phyloP scores from a whole-genome alignment of 257 asterid genomes.

The Gardenia jasminoides region DNA sequence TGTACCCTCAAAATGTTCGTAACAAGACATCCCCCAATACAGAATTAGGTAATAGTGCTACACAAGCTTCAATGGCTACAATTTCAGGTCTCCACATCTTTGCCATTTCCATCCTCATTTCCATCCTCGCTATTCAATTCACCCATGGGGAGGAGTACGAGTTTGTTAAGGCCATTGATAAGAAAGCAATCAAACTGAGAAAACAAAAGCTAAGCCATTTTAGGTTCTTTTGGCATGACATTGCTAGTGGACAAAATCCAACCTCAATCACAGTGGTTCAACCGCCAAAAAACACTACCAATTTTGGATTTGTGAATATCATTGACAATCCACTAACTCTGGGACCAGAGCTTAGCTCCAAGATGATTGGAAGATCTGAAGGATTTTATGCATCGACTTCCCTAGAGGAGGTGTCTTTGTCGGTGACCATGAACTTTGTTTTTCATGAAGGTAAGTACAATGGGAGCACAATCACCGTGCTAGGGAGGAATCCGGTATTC shows the following conservation, averaged over 20 bases:
- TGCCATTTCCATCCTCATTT: background rate
- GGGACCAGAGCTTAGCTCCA: slow-evolving; percentile 44
- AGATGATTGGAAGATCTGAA: slow-evolving; percentile 50
- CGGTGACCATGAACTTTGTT: slow-evolving; percentile 58
- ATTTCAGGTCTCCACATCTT: background rate
- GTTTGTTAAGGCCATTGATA: no score
- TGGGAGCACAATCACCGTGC: slow-evolving; percentile 49
- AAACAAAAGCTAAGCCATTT: slow-evolving; percentile 38
- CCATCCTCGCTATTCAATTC: background rate
- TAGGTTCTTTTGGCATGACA: slow-evolving; percentile 50
- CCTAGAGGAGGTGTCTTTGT: slow-evolving; percentile 24
- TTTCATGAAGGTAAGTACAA: slow-evolving; percentile 49
- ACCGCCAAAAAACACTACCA: slow-evolving; percentile 3
- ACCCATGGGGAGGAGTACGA: background rate
- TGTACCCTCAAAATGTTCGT: no score
- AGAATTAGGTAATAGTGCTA: no score
- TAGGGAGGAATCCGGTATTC: slow-evolving; percentile 48
- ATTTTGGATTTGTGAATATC: slow-evolving; percentile 40
- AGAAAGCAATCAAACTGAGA: background rate
- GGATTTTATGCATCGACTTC: slow-evolving; percentile 55
- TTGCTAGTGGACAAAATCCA: slow-evolving; percentile 28
- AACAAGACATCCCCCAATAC: no score
- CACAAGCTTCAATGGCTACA: background rate
- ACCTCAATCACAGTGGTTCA: slow-evolving; percentile 31
- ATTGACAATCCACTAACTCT: slow-evolving; percentile 54